phyloP scores from a whole-genome alignment of 2,329 filamentous ascomycete genomes.

The Didymella segeticola region DNA sequence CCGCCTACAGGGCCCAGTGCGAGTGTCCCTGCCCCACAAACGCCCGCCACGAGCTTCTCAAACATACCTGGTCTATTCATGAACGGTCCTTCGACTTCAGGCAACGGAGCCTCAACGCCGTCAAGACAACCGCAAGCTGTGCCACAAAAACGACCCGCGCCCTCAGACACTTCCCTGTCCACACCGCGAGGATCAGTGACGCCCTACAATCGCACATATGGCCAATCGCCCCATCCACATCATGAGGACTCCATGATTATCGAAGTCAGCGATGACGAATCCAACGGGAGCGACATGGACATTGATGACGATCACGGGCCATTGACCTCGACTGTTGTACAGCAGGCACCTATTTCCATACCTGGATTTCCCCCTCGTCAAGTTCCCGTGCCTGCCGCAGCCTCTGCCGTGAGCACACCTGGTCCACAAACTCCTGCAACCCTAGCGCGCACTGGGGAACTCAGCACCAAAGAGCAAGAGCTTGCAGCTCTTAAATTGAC shows the following conservation, averaged over 20 bases:
- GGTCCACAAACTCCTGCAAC: constrained; percentile 47
- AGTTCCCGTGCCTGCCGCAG: constrained; percentile 27
- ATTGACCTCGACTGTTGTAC: constrained; percentile 16
- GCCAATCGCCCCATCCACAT: constrained; percentile 56
- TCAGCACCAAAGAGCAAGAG: constrained; percentile 56
- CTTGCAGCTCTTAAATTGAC: constrained; percentile 54
- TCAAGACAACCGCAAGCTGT: constrained; percentile 16
- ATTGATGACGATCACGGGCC: constrained; percentile 62
- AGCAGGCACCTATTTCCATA: constrained; percentile 22
- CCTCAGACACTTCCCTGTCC: constrained; percentile 70
- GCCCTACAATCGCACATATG: constrained; percentile 66
- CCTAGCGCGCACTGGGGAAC: constrained; percentile 50
- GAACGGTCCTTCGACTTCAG: constrained; percentile 35
- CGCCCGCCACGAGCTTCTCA: constrained; percentile 33
- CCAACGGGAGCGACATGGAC: constrained; percentile 69
- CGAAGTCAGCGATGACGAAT: constrained; percentile 80
- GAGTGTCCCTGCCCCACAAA: constrained; percentile 11
- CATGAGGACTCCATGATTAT: constrained; percentile 75
- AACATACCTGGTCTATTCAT: constrained; percentile 63
- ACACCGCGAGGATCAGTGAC: constrained; percentile 35
- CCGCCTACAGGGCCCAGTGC: constrained; percentile 9
- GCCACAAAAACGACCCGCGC: constrained; percentile 65
- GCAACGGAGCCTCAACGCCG: constrained; percentile 9
- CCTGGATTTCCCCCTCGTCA: constrained; percentile 37
- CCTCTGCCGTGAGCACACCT: constrained; percentile 40